Evolutionary conservation across 805 yeast genomes (phyloP).

Genomic region (Barnettozyma siamensis): DNA sequence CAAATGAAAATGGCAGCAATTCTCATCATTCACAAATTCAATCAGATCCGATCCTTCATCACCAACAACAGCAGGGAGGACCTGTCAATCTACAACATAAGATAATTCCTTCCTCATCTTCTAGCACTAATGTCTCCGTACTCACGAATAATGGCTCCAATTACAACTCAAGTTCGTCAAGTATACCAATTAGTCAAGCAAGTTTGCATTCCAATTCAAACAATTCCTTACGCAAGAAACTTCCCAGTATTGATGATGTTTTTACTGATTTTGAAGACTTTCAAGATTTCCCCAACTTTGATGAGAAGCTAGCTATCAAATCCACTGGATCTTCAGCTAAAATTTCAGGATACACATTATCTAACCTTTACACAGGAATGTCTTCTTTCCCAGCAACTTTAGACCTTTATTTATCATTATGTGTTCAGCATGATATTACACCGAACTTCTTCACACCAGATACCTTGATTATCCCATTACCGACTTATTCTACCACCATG

Average conservation of each 20-base stretch:
- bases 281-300: slow-evolving; percentile 13
- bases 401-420: slow-evolving; percentile 18
- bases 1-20: not conserved
- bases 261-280: slow-evolving; percentile 22
- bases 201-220: not conserved
- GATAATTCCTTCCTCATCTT: not conserved
- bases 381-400: slow-evolving; percentile 19
- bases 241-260: slow-evolving; percentile 21
- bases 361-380: slow-evolving; percentile 14
- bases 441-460: slow-evolving; percentile 14
- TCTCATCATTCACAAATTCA: not conserved
- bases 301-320: slow-evolving; percentile 11
- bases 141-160: not conserved
- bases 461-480: slow-evolving; percentile 21
- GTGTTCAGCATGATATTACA: slow-evolving; percentile 15
- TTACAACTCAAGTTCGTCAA: not conserved
- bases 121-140: not conserved
- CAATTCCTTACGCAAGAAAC: not conserved
- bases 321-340: slow-evolving; percentile 16
- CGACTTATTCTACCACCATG: slow-evolving; percentile 17
- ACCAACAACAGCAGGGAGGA: slow-evolving; percentile 4
- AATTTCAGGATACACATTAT: slow-evolving; percentile 14
- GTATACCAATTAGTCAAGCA: not conserved
- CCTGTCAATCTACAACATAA: not conserved
- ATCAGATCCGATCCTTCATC: not conserved